Conservation (phyloP, 441 rosid genomes). For the Jatropha podagrica region DNA sequence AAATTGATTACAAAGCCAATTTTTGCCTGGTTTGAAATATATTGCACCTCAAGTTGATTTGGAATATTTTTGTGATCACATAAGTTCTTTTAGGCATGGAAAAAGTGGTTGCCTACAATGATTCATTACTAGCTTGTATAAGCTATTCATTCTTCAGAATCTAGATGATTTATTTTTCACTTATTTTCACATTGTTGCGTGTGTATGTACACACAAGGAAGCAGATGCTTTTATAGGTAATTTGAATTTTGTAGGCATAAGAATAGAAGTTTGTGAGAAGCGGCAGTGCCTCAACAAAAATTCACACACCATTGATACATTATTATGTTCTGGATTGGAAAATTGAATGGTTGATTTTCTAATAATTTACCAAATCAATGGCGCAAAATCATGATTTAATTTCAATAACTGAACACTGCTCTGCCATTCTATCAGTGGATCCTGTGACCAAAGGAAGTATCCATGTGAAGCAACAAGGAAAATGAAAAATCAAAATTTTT, state of each 20-base stretch:
- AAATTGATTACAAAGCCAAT: neutral
- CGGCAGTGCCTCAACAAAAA: neutral
- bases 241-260: neutral
- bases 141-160: neutral
- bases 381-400: neutral
- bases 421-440: neutral
- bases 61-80: neutral
- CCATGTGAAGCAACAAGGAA: neutral
- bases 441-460: neutral
- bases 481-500: neutral
- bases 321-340: neutral
- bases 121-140: neutral
- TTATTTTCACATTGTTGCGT: neutral
- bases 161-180: neutral
- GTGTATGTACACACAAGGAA: neutral
- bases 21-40: neutral
- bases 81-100: neutral
- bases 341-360: neutral
- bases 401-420: neutral
- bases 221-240: neutral
- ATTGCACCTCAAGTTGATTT: neutral
- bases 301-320: constrained; percentile 1
- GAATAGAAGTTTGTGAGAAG: neutral
- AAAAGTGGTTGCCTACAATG: neutral
- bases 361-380: constrained; percentile 3